Percentiles rank a stretch among this genome's conserved stretches.
These are phyloP conservation scores for Pestalotiopsis sp. DNA, from an alignment of 2,329 filamentous ascomycete genomes.

Conservation along the genomic window DNA sequence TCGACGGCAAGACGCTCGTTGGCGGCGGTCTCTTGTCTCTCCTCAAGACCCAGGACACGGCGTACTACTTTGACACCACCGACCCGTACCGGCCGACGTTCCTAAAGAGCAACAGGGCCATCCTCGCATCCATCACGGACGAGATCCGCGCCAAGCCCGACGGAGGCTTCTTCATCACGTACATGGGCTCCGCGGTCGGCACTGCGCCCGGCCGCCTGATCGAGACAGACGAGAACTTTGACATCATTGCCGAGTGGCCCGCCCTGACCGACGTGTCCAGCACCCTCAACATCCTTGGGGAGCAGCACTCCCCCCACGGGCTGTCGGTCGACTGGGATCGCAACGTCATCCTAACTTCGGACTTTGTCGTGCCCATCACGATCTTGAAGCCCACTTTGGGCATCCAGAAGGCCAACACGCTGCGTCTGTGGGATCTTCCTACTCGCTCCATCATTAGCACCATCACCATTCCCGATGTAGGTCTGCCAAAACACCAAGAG, in stretches of 20 bases:
- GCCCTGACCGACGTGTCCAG: conserved; percentile 47
- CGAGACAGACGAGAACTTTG: conserved; percentile 58
- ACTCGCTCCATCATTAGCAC: conserved; percentile 57
- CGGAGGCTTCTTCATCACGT: conserved; percentile 62
- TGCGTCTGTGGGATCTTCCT: conserved; percentile 59
- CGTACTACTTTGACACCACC: conserved; percentile 60
- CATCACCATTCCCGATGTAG: conserved; percentile 57
- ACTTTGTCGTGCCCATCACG: conserved; percentile 62
- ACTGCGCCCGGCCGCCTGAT: conserved; percentile 60
- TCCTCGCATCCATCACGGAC: conserved; percentile 60
- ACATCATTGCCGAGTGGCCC: conserved; percentile 64
- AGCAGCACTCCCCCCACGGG: conserved; percentile 64
- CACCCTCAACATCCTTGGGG: conserved; percentile 55
- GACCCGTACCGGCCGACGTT: conserved; percentile 61
- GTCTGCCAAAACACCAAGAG: conserved; percentile 14
- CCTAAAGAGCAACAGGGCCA: conserved; percentile 58
- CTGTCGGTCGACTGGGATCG: conserved; percentile 58
- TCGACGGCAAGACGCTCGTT: conserved; percentile 57
- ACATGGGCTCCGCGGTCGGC: conserved; percentile 59
- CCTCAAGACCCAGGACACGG: conserved; percentile 61
- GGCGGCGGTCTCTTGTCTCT: conserved; percentile 59
- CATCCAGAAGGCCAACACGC: conserved; percentile 54
- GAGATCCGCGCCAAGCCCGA: conserved; percentile 65
- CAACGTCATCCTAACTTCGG: conserved; percentile 59
- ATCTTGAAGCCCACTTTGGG: conserved; percentile 60